Conservation (phyloP, 2,329 filamentous ascomycete genomes). For the Botryosphaeria agaves region DNA sequence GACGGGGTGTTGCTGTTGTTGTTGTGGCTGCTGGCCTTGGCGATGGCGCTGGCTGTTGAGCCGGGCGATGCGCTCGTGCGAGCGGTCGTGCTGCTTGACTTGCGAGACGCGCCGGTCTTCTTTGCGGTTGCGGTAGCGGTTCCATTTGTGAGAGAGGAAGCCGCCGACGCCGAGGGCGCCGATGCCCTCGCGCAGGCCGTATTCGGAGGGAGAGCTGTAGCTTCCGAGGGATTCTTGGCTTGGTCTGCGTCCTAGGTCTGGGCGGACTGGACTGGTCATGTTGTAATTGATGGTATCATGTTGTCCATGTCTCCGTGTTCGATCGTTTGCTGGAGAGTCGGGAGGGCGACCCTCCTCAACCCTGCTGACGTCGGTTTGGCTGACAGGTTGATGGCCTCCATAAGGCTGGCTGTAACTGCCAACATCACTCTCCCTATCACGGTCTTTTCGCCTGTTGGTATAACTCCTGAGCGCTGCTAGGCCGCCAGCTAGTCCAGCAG, state of each 20-base stretch:
- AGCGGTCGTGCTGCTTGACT: constrained; percentile 30
- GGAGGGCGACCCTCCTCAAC: constrained; percentile 37
- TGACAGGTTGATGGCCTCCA: constrained; percentile 27
- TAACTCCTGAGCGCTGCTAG: constrained; percentile 34
- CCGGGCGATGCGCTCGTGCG: constrained; percentile 34
- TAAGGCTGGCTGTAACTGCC: constrained; percentile 34
- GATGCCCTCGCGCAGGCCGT: constrained; percentile 30
- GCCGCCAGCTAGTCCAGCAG: constrained; percentile 22
- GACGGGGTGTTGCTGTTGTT: no score
- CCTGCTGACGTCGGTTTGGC: constrained; percentile 27
- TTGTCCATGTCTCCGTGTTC: constrained; percentile 20
- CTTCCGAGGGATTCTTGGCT: constrained; percentile 21
- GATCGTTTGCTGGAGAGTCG: constrained; percentile 21
- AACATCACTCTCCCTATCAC: constrained; percentile 34
- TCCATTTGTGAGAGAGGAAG: constrained; percentile 24
- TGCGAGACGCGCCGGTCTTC: constrained; percentile 43
- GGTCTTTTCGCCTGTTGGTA: constrained; percentile 35
- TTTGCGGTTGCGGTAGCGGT: constrained; percentile 36
- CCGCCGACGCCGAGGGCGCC: constrained; percentile 24
- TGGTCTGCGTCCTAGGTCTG: constrained; percentile 9
- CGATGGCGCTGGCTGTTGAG: constrained; percentile 19
- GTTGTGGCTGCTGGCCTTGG: no score
- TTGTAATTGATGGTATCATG: no score
- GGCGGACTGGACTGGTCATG: constrained; percentile 13
- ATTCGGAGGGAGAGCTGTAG: no score